A percentile compares a stretch with the other conserved stretches of the same genome.
Conservation (phyloP, 805 yeast species). For the Nakazawaea pomicola region DNA sequence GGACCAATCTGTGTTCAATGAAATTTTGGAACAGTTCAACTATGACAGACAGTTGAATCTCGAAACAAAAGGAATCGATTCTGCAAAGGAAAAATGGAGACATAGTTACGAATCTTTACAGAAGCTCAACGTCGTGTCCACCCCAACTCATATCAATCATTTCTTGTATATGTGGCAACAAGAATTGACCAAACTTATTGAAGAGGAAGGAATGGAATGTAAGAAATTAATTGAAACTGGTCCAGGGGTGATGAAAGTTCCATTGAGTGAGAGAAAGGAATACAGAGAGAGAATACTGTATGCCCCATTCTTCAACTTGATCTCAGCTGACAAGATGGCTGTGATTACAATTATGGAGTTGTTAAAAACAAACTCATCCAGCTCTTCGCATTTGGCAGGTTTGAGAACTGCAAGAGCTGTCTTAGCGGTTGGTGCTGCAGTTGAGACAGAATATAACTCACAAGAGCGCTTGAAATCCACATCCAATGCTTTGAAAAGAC, state of each 20-base stretch:
- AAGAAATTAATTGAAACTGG: constrained; percentile 31
- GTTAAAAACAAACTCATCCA: constrained; percentile 66
- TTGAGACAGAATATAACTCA: constrained; percentile 79
- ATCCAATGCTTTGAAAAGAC: constrained; percentile 25
- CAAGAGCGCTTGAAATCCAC: constrained; percentile 59
- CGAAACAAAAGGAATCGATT: constrained; percentile 76
- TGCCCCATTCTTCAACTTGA: constrained; percentile 73
- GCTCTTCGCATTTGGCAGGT: constrained; percentile 67
- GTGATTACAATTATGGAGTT: constrained; percentile 82
- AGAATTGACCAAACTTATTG: constrained; percentile 64
- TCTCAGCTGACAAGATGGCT: constrained; percentile 75
- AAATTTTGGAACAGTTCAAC: constrained; percentile 63
- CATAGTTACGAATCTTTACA: constrained; percentile 67
- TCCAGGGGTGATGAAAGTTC: constrained; percentile 19
- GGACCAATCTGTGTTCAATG: constrained; percentile 53
- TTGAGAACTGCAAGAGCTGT: constrained; percentile 83
- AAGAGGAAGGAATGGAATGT: constrained; percentile 60
- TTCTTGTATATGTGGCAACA: constrained; percentile 83
- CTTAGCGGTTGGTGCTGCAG: constrained; percentile 72
- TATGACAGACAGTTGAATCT: constrained; percentile 69
- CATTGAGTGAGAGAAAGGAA: constrained; percentile 16
- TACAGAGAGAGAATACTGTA: constrained; percentile 42
- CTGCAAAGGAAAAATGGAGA: constrained; percentile 87
- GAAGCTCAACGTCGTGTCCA: constrained; percentile 47
- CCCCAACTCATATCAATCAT: constrained; percentile 60